Base-by-base conservation (phyloP, 2,329 filamentous ascomycete species). In the Hymenoscyphus repandus region DNA sequence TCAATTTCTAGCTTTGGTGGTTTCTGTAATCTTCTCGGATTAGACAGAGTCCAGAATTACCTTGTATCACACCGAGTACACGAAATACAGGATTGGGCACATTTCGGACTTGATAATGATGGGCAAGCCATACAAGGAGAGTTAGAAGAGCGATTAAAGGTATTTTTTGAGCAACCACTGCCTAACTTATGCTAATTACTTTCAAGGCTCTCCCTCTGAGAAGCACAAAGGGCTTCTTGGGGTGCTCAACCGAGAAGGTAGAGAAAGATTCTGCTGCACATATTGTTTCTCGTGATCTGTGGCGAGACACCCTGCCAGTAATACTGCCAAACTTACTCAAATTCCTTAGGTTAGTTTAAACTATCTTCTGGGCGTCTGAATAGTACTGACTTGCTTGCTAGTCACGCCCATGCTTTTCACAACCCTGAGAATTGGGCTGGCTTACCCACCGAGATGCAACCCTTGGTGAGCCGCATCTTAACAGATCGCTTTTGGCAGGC, bases 401-500 rank as follows among this genome's bases (percentile, higher is more conserved):
- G 87, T 64, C 86, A 95, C 67, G 91, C 92, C 0, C 92, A 97
- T 70, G 88, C 90, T 1, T 91, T 95, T 55, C 90, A 96, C 65
- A 91, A 96, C 61, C 81, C 88, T 1, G 75, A 80, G 17, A 95
- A 90, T 64, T 99, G 93, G 92, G 75, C 78, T 9, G 80, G 84
- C 31, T 71, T 96, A 13, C 85, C 90, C 1, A 67, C 74, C 10
- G 89, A 95, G 38, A 85, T 95, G 75, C 84, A 84, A 52, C 72
- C 78, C 5, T 82, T 95, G 47, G 87, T 97, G 36, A 80, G 83
- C 39, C 81, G 88, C 18, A 90, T 97, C 17, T 73, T 99, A 18
- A 95, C 90, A 12, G 93, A 99, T 69, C 80, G 93, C 20, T 99
- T 99, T 68, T 99, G 93, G 93, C 93, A 99, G 73, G 90, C 91